Evolutionary conservation across 139 green algal genomes (phyloP), one percentile per base, ranked within the genome.

Genomic region (Trebouxia sp.): DNA sequence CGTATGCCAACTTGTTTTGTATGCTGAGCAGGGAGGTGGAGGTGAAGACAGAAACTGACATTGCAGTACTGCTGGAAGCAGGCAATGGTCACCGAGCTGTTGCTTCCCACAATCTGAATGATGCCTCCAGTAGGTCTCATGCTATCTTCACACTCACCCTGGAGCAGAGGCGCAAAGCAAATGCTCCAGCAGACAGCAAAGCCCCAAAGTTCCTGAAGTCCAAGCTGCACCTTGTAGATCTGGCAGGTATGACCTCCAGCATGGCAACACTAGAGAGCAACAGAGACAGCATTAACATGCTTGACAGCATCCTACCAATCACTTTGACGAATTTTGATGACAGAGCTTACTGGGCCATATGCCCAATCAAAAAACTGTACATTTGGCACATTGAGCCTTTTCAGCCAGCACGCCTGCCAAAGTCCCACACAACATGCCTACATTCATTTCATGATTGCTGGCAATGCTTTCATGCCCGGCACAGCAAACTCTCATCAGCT

Each of bases 41-140:
- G 15, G 85, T 88, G 24, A 35, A 32, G 24, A 76, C 89, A 1
- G 90, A 94, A 51, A 79, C 93, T 65, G 96, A 98, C 39, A 78
- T 98, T 39, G 45, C 76, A 7, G 79, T 41, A 8, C 10, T 98
- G 72, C 88, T 99, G 66, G 82, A 92, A 8, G 32, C 85, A 8
- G 96, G 95, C 3, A 94, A 97, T 74, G 43, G 69, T 38, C 90
- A 95, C 80, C 82, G 94, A 10, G 92, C 97, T 79, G 89, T 98
- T 22, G 96, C 93, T 10, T 89, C 96, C 43, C 99, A 97, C 28
- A 97, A 96, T 76, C 98, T 99, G 95, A 99, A 99, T 84, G 88
- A 96, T 67, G 86, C 84, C 56, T 93, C 83, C 80, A 94, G 84
- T 62, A 88, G 96, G 32, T 97, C 76, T 10, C 89, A 92, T 70